A percentile compares a stretch with the other conserved stretches of the same genome.
These are phyloP conservation scores for Penicillium polonicum DNA, from an alignment of 2,329 filamentous ascomycete species.

Conservation along the genomic window DNA sequence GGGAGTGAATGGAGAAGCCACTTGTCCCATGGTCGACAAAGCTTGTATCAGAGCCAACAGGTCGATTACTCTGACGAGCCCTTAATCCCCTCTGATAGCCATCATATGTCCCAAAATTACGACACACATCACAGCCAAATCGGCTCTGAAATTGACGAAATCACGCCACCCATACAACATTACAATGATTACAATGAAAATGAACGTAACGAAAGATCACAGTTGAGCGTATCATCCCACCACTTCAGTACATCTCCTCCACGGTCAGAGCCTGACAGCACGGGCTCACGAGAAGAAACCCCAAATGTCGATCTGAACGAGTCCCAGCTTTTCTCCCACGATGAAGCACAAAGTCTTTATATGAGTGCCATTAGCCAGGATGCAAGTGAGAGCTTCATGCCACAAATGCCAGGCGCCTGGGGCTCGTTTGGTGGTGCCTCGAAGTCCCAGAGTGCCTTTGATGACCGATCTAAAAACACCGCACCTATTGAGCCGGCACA, in stretches of 20 bases:
- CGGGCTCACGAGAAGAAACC: conserved; percentile 22
- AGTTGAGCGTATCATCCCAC: conserved; percentile 5
- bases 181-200: neutral
- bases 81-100: neutral
- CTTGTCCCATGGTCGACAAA: conserved; percentile 17
- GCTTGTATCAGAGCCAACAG: conserved; percentile 12
- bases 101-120: neutral
- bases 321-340: conserved; percentile 49
- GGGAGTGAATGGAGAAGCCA: conserved; percentile 18
- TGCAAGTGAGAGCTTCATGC: conserved; percentile 29
- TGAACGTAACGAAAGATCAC: conserved; percentile 2
- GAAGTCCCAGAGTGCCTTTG: neutral
- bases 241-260: conserved; percentile 16
- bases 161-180: neutral
- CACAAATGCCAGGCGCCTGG: conserved; percentile 46
- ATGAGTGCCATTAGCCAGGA: conserved; percentile 57
- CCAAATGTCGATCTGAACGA: conserved; percentile 43
- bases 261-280: conserved; percentile 27
- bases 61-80: neutral
- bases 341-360: conserved; percentile 53
- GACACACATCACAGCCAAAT: conserved; percentile 6
- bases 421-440: conserved; percentile 29
- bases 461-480: conserved; percentile 2
- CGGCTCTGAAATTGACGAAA: conserved; percentile 1
- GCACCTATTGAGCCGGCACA: neutral